Base-by-base conservation (phyloP, 202 grass and related monocot genomes). In the Musa balbisiana region DNA sequence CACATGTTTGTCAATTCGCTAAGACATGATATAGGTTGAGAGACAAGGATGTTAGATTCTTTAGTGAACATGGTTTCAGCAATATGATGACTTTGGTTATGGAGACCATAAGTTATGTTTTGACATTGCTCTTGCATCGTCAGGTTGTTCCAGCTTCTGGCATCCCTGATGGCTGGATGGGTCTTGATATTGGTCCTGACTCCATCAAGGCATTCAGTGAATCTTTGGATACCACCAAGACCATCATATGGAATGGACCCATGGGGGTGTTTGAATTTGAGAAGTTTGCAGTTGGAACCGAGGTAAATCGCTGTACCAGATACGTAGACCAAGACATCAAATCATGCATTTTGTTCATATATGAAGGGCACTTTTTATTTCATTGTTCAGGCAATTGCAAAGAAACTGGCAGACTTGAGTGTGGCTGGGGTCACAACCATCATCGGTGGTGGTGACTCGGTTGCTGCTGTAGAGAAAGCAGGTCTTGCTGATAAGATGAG, bases 391-490 rank as follows among this genome's bases (percentile, higher is more conserved):
- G 87, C 87, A n/a, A 90, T 96, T 80, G 87, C 92, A 1, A 92
- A 96, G 85, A 88, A 96, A 85, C 78, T 96, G 84, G 87, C 92
- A 60, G 89, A 92, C 15, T 85, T 92, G 75, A 96, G 88, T 24
- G 74, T 54, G 16, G 92, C 83, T 56, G 90, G 89, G 9, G 89
- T 88, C 49, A 90, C 87, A 0, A 92, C 85, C 81, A 96, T 96
- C 74, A 96, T 96, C 1, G 89, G 92, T 1, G 92, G 92, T 1
- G 92, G 92, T 52, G 92, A 96, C 67, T 96, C 89, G 0, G 89
- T 96, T 26, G 89, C 89, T 73, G 92, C 92, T 43, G 92, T 96
- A 8, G 92, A 96, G 85, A 96, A 96, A 79, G 87, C 83, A 53
- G 92, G 33, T 43, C 33, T 43, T 43, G 33, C 33, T 1, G 33